A percentile compares a stretch with the other conserved stretches of the same genome.
phyloP scores from a whole-genome alignment of 73 alveolate genomes.

The Blepharisma stoltei region DNA sequence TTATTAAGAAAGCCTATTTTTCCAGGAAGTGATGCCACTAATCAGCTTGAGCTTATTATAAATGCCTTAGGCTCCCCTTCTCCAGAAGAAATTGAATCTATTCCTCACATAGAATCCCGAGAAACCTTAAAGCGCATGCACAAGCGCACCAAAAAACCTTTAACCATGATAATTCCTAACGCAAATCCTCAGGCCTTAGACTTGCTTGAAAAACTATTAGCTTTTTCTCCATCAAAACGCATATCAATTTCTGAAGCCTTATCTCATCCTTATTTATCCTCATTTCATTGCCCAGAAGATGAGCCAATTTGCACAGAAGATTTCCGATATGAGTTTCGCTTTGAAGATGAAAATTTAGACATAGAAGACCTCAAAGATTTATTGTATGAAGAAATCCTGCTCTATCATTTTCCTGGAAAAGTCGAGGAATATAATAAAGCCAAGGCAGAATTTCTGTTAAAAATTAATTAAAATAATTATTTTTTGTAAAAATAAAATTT shows the following conservation, averaged over 20 bases:
- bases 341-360: conserved; percentile 45
- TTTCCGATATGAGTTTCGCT: conserved; percentile 37
- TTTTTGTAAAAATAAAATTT: too few species aligned
- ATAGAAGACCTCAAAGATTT: conserved; percentile 41
- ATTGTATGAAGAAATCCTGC: conserved; percentile 32
- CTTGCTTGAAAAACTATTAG: conserved; percentile 39
- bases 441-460: conserved; percentile 9
- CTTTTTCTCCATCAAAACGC: conserved; percentile 43
- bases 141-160: conserved; percentile 28
- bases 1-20: conserved; percentile 72
- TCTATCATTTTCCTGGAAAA: conserved; percentile 41
- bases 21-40: conserved; percentile 72
- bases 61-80: conserved; percentile 84
- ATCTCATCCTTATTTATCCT: conserved; percentile 48
- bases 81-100: conserved; percentile 45
- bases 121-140: conserved; percentile 6
- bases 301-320: conserved; percentile 53
- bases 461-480: too few species aligned
- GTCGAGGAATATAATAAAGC: conserved; percentile 37
- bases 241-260: conserved; percentile 46
- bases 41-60: conserved; percentile 77
- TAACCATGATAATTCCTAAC: conserved; percentile 27
- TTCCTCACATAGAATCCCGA: conserved; percentile 29
- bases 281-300: conserved; percentile 66
- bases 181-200: conserved; percentile 56